Percentiles rank a stretch among this genome's conserved stretches.
phyloP scores from a whole-genome alignment of 495 filamentous ascomycete genomes.

The Aspergillus sclerotiicarbonarius region DNA sequence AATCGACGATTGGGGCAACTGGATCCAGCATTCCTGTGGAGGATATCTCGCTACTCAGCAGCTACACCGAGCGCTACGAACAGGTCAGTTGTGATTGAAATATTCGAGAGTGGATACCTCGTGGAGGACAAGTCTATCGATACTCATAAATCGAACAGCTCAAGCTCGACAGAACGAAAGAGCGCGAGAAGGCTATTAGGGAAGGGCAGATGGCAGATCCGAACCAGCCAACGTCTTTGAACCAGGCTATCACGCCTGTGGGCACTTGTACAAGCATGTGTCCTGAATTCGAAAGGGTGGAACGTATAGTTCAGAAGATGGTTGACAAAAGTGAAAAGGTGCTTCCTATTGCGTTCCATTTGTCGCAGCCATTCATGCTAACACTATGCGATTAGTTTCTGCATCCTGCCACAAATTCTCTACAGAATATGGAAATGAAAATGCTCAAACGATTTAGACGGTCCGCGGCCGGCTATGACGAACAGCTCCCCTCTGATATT shows the following conservation, averaged over 20 bases:
- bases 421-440: conserved; percentile 49
- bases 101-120: background rate
- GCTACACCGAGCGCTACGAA: conserved; percentile 44
- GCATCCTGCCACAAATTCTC: conserved; percentile 33
- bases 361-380: background rate
- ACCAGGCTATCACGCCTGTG: conserved; percentile 81
- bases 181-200: conserved; percentile 66
- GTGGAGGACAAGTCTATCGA: conserved; percentile 7
- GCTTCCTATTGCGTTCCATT: conserved; percentile 2
- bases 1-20: conserved; percentile 9
- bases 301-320: conserved; percentile 69
- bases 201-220: conserved; percentile 85
- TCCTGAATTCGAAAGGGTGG: conserved; percentile 80
- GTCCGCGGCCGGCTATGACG: conserved; percentile 88
- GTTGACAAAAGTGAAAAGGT: conserved; percentile 63
- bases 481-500: conserved; percentile 88
- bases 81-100: conserved; percentile 28
- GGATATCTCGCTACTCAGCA: conserved; percentile 23
- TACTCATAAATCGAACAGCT: conserved; percentile 39
- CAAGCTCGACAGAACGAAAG: conserved; percentile 66
- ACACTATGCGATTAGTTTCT: conserved; percentile 28
- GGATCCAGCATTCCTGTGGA: conserved; percentile 20
- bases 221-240: conserved; percentile 73
- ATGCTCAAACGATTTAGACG: conserved; percentile 87
- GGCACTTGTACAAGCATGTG: conserved; percentile 95